Conservation (phyloP, 2,329 filamentous ascomycete genomes). For the Tolypocladium endophyticum region DNA sequence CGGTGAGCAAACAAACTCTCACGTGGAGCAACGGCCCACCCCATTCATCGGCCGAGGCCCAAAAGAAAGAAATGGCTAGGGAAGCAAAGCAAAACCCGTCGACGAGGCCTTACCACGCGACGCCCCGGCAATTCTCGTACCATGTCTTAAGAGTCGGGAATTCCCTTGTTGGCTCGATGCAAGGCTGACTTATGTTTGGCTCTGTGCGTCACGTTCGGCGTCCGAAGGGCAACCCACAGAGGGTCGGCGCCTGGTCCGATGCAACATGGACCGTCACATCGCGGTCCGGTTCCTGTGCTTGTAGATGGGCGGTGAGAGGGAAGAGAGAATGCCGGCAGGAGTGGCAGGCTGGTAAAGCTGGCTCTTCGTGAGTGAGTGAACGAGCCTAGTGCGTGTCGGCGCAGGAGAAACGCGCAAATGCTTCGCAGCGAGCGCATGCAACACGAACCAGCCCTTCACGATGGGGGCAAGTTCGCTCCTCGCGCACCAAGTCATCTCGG, state of each 20-base stretch:
- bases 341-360: not conserved
- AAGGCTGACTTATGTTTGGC: not conserved
- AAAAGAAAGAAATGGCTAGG: not conserved
- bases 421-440: not conserved
- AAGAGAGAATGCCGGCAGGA: not conserved
- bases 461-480: not conserved
- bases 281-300: not conserved
- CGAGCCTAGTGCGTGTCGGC: not conserved
- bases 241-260: not conserved
- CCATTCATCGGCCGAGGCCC: not conserved
- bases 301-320: not conserved
- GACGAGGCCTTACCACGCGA: not conserved
- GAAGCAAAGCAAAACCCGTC: not conserved
- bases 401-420: not conserved
- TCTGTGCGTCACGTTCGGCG: not conserved
- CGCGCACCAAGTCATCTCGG: not conserved
- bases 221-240: not conserved
- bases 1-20: not conserved
- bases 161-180: not conserved
- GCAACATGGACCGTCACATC: not conserved
- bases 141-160: not conserved
- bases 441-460: not conserved
- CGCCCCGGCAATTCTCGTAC: not conserved
- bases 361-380: not conserved
- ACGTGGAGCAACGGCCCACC: not conserved